Evolutionary conservation across 163 green algal species (phyloP), one percentile per base, ranked within the genome.

Genomic region (Smithsoniella earleae): DNA sequence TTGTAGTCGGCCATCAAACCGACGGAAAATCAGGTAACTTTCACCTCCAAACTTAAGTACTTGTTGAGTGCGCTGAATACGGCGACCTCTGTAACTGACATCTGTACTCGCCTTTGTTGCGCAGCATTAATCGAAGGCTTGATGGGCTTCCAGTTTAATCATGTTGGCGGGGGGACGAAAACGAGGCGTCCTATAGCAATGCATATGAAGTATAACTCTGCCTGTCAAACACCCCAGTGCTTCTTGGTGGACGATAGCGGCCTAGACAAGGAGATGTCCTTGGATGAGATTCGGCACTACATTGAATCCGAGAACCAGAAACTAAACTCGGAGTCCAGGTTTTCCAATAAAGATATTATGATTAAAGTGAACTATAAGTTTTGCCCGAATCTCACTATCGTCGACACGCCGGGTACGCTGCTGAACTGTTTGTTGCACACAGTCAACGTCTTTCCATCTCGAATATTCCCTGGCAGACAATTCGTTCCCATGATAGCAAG

Each of bases 331-430:
- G 91, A 96, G 80, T 77, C 85, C 36, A 83, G 92, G 76, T 97
- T 98, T 69, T 96, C 84, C 84, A 79, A 81, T 22, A 94, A 94
- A 73, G 92, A 97, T 76, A 95, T 97, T 75, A 86, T 96, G 10
- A 86, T 96, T 33, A 88, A 88, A 49, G 95, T 97, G 58, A 86
- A 96, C 72, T 92, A 92, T 83, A 96, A 94, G 78, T 96, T 90
- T 83, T 96, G 89, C 77, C 92, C 92, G 37, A 98, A 98, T 83
- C 83, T 98, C 16, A 96, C 91, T 49, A 97, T 98, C 83, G 97
- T 98, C 66, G 92, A 98, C 76, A 98, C 92, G 0, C 92, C 92
- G 18, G 89, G 86, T 89, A 55, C 1, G 74, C 31, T 46, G n/a
- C n/a, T n/a, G n/a, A n/a, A n/a, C n/a, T n/a, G n/a, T n/a, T n/a